Base-by-base conservation (phyloP, 2,329 filamentous ascomycete genomes). In the Diaporthe sp. region DNA sequence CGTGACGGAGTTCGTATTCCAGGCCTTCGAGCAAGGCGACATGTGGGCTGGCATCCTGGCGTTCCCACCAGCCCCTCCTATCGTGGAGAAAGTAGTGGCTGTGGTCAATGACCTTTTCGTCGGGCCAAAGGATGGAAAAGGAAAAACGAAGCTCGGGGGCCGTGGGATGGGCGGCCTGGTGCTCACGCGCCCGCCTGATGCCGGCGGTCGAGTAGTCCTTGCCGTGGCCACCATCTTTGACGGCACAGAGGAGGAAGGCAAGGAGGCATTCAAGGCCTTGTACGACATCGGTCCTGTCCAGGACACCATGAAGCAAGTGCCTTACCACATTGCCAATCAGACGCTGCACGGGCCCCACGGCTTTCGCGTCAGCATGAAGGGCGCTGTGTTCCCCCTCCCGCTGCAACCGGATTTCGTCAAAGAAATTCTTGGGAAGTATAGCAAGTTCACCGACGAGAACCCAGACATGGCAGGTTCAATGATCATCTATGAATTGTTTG, bases 1-100 rank as follows among this genome's bases (percentile, higher is more conserved):
- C 71, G 86, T 91, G n/a, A 89, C 87, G 1, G 84, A 84, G 7
- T 79, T 86, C 35, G 84, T 82, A 1, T 82, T 82, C 33, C 86
- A 87, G 78, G 84, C 89, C 66, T 89, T 87, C 77, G 60, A 64
- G 25, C 60, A 64, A 15, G 60, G 60, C 8, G 60, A 45, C 7
- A 45, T 64, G 60, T 64, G 25, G 13, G 60, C 60, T 22, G 60
- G 60, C 5, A 47, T 64, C 9, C 28, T 64, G n/a, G 60, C 60
- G 2, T 47, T 64, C 40, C 60, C 60, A 2, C 38, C 60, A n/a
- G 15, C 40, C 8, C 60, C 60, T 47, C 60, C 15, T 0, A 45
- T 45, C 10, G 9, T 64, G 15, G 60, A 64, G 40, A 64, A 64
- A 8, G 40, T 64, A 13, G 60, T 64, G 40, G 40, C 60, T 13